Conservation (phyloP, 208 protist species). For the Leishmania major region DNA sequence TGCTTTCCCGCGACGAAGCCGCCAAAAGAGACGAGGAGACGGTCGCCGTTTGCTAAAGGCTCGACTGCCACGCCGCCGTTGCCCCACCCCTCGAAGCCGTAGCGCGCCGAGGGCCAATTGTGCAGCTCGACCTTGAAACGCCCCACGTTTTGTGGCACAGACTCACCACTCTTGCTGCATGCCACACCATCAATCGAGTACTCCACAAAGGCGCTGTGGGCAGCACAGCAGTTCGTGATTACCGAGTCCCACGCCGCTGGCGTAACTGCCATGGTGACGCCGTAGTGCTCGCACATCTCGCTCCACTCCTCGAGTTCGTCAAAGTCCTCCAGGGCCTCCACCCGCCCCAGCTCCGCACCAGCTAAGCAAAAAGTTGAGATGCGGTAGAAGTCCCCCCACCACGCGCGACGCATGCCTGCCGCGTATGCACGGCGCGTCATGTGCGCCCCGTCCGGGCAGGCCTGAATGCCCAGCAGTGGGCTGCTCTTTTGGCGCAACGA, state of each 20-base stretch:
- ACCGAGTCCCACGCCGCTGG: slow-evolving; percentile 17
- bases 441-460: slow-evolving; percentile 35
- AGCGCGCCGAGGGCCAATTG: slow-evolving; percentile 78
- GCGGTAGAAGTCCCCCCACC: slow-evolving; percentile 84
- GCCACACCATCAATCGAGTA: slow-evolving; percentile 7
- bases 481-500: slow-evolving; percentile 72
- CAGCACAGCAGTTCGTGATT: slow-evolving; percentile 11
- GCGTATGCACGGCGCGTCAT: slow-evolving; percentile 58
- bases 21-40: slow-evolving; percentile 76
- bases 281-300: slow-evolving; percentile 94
- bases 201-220: slow-evolving; percentile 28
- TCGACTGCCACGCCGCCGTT: slow-evolving; percentile 61
- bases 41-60: slow-evolving; percentile 30
- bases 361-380: slow-evolving; percentile 61
- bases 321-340: slow-evolving; percentile 81
- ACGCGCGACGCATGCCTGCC: slow-evolving; percentile 55
- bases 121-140: slow-evolving; percentile 9
- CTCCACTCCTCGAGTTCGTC: slow-evolving; percentile 90
- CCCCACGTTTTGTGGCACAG: background rate
- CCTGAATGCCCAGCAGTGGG: slow-evolving; percentile 72
- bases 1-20: slow-evolving; percentile 61
- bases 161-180: background rate
- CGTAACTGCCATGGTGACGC: slow-evolving; percentile 76
- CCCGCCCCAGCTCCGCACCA: slow-evolving; percentile 50
- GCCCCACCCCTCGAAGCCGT: slow-evolving; percentile 85